Evolutionary conservation across 768 basidiomycete species (phyloP).

Genomic region (Gelatoporia subvermispora): DNA sequence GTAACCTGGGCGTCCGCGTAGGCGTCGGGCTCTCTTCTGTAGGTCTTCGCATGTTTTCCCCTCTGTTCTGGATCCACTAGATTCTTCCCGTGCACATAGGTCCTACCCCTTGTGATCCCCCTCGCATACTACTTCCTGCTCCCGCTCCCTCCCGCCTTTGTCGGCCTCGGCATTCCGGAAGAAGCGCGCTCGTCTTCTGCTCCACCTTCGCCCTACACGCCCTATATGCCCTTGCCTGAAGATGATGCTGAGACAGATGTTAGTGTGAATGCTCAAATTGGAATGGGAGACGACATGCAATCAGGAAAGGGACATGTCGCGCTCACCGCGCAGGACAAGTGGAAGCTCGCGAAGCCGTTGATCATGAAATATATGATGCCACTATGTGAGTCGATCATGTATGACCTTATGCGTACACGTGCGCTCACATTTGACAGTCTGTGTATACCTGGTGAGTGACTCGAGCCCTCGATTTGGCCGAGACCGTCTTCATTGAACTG

Average conservation of each 20-base stretch:
- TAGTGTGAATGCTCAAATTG: no score
- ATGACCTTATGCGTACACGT: not conserved
- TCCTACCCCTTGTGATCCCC: constrained; percentile 80
- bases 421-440: constrained; percentile 33
- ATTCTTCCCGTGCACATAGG: constrained; percentile 34
- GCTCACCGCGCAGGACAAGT: constrained; percentile 71
- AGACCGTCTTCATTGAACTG: not conserved
- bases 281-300: constrained; percentile 14
- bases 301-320: constrained; percentile 32
- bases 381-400: constrained; percentile 54
- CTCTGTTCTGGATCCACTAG: not conserved
- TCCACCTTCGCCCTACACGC: constrained; percentile 28
- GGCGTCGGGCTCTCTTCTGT: constrained; percentile 86
- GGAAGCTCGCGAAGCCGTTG: constrained; percentile 75
- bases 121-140: constrained; percentile 73
- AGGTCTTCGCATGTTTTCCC: constrained; percentile 20
- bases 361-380: constrained; percentile 88
- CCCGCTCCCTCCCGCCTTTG: constrained; percentile 46
- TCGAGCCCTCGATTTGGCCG: no score
- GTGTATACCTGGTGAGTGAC: constrained; percentile 55
- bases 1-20: constrained; percentile 74
- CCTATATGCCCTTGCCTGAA: constrained; percentile 23
- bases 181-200: not conserved
- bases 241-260: constrained; percentile 23
- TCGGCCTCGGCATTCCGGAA: constrained; percentile 10